Base-by-base conservation (phyloP, 441 rosid species). In the Gossypium davidsonii region DNA sequence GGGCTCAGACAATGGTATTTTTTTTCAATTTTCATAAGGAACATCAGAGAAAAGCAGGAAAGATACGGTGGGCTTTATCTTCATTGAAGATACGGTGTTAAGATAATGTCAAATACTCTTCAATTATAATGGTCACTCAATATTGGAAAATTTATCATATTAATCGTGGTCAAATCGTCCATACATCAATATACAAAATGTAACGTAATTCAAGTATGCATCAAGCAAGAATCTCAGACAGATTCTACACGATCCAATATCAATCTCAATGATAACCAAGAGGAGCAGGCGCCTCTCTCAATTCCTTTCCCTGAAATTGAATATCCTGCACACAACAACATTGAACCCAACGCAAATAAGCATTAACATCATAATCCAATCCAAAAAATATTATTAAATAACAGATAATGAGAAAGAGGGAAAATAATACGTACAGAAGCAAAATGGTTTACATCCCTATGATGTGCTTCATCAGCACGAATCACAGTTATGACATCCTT, bases 251-350 rank as follows among this genome's bases (percentile, higher is more conserved):
- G 4, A 75, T 1, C 9, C 26, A 23, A 53, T 8, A 18, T 51
- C 2, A 2, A 37, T 44, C 11, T 84, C 66, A 88, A 75, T 84
- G 97, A 75, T 88, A 89, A 18, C 94, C 92, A 37, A 87, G 31
- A 10, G 94, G 97, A 48, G 96, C 96, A 17, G 94, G 88, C 26
- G 91, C 85, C 53, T 89, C 89, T 63, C 79, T 89, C 73, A 92
- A 74, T 77, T 90, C 87, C 56, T 84, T 86, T 15, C 97, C 94
- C 73, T 90, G 85, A 56, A 70, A 85, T 8, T 89, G 94, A 70
- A 92, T 78, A 74, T 92, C 97, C 96, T 90, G 91, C 80, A 76
- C 10, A 5, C 65, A 56, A 5, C 65, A 56, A 26, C 0, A 12
- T 18, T 62, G 4, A 12, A 63, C 25, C 8, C 42, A 28, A 9